Percentiles rank a stretch among this genome's conserved stretches.
Evolutionary conservation across 257 asterid species (phyloP).

Genomic region (Solanum microdontum): DNA sequence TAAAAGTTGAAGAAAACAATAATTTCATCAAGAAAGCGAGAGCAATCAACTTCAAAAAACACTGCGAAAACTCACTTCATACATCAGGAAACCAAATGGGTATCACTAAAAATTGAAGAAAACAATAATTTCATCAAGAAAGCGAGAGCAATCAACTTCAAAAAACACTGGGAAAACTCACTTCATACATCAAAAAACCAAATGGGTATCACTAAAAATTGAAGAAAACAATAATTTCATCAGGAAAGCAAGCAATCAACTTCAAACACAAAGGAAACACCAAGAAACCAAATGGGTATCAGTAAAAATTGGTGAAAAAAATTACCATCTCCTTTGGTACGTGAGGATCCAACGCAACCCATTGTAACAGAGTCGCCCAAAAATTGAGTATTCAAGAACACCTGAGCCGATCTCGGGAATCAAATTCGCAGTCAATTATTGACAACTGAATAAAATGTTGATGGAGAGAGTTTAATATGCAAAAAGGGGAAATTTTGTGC

Average conservation of each 20-base stretch:
- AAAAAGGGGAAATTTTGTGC: neutral
- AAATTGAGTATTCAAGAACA: neutral
- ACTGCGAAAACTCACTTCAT: no score
- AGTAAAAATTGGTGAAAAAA: neutral
- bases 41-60: neutral
- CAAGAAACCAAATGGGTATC: neutral
- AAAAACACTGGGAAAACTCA: no score
- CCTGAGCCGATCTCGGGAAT: neutral
- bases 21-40: neutral
- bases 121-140: neutral
- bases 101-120: neutral
- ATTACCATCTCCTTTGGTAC: slow-evolving; percentile 9
- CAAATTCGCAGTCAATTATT: neutral
- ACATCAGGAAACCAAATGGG: neutral
- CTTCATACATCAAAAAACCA: neutral
- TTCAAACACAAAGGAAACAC: neutral
- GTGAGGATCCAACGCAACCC: slow-evolving; percentile 14
- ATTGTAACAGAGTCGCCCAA: neutral
- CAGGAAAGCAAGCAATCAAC: neutral
- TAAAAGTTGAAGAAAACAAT: neutral
- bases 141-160: neutral
- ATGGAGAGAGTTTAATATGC: neutral
- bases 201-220: neutral
- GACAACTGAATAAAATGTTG: neutral
- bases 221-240: neutral